These are phyloP conservation scores for Monosporascus sp. DNA, from an alignment of 2,329 filamentous ascomycete species.

Conservation along the genomic window DNA sequence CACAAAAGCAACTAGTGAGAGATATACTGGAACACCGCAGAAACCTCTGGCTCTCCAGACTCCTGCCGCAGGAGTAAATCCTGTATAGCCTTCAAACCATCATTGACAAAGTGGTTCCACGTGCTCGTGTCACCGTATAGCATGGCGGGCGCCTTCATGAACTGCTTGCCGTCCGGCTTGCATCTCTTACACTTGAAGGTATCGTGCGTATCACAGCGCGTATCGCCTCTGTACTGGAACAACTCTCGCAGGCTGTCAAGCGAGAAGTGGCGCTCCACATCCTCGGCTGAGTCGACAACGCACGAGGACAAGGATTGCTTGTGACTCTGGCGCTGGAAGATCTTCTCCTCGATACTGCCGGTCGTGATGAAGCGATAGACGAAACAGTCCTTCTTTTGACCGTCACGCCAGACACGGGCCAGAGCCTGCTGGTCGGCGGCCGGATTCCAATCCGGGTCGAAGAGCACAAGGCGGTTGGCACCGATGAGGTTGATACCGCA, in stretches of 20 bases:
- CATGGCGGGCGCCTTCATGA: slow-evolving; percentile 88
- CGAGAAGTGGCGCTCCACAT: slow-evolving; percentile 95
- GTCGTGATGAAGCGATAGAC: slow-evolving; percentile 99
- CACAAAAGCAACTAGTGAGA: slow-evolving; percentile 54
- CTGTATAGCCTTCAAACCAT: slow-evolving; percentile 74
- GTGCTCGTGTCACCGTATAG: slow-evolving; percentile 96
- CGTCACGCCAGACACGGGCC: slow-evolving; percentile 96
- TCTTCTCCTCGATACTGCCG: slow-evolving; percentile 97
- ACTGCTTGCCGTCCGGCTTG: slow-evolving; percentile 78
- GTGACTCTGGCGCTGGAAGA: slow-evolving; percentile 96
- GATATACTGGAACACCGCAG: slow-evolving; percentile 97
- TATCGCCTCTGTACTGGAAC: slow-evolving; percentile 84
- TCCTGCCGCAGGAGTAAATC: slow-evolving; percentile 89
- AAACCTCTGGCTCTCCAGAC: slow-evolving; percentile 70
- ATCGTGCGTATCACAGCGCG: slow-evolving; percentile 90
- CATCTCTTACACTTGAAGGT: slow-evolving; percentile 98
- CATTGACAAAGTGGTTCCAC: slow-evolving; percentile 97
- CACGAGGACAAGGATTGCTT: slow-evolving; percentile 96
- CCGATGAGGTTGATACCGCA: slow-evolving; percentile 84
- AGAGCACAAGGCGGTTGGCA: slow-evolving; percentile 77
- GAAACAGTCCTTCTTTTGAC: slow-evolving; percentile 98
- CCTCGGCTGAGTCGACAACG: slow-evolving; percentile 92
- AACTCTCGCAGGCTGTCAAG: slow-evolving; percentile 85
- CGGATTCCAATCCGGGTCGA: slow-evolving; percentile 97
- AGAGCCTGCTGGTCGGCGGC: slow-evolving; percentile 96